Evolutionary conservation across 208 protist species (phyloP).

Genomic region (Acanthamoeba culbertsoni): DNA sequence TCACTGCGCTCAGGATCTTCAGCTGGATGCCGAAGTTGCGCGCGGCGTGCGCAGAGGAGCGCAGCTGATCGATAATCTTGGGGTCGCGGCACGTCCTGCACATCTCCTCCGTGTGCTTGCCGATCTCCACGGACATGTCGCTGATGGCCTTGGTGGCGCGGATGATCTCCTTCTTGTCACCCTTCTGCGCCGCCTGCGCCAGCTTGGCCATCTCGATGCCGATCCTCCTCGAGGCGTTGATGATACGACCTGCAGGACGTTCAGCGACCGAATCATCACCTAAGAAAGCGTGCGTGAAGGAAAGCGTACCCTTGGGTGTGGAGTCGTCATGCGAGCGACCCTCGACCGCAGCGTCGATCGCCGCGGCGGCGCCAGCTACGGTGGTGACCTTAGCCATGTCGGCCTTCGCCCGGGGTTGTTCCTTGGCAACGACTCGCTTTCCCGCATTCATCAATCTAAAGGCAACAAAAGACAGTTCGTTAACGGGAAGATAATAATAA

Average conservation of each 20-base stretch:
- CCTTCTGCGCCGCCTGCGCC: background rate
- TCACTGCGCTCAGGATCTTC: conserved; percentile 56
- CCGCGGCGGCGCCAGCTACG: conserved; percentile 10
- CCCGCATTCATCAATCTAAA: background rate
- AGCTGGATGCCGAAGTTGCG: conserved; percentile 52
- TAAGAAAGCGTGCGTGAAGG: no score
- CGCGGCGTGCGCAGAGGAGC: background rate
- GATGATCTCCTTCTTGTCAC: conserved; percentile 52
- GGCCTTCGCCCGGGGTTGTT: background rate
- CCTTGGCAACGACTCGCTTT: conserved; percentile 5
- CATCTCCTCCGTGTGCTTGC: conserved; percentile 38
- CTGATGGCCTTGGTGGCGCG: background rate
- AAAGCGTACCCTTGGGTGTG: conserved; percentile 23
- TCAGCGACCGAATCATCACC: no score
- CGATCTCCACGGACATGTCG: conserved; percentile 25
- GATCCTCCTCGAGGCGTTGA: background rate
- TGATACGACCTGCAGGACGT: background rate
- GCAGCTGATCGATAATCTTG: conserved; percentile 33
- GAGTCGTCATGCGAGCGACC: background rate
- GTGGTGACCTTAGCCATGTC: conserved; percentile 33
- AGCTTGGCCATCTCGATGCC: conserved; percentile 47
- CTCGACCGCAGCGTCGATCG: background rate
- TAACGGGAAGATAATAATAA: no score
- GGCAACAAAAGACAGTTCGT: no score
- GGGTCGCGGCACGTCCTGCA: conserved; percentile 38